phyloP scores from a whole-genome alignment of 2,329 filamentous ascomycete species.

The Metarhizium rileyi region DNA sequence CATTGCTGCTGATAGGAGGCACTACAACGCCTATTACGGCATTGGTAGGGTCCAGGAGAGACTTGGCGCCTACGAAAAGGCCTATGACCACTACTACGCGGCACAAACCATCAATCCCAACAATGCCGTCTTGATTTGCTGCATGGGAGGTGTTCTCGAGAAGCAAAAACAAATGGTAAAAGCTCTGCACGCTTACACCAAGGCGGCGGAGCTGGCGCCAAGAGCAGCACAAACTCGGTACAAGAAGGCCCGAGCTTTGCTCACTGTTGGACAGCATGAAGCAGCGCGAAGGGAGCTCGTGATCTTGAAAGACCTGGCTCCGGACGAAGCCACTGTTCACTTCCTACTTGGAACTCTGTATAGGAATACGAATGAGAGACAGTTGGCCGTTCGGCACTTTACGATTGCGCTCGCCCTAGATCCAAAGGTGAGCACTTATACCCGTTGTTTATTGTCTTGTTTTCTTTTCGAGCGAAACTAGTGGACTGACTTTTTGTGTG shows the following conservation, averaged over 20 bases:
- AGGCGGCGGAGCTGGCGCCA: constrained; percentile 74
- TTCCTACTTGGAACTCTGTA: constrained; percentile 85
- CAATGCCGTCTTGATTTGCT: constrained; percentile 85
- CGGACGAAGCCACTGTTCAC: constrained; percentile 92
- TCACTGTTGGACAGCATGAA: constrained; percentile 62
- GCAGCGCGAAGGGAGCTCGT: constrained; percentile 74
- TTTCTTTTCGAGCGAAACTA: background rate
- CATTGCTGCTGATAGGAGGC: constrained; percentile 74
- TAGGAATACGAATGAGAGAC: constrained; percentile 61
- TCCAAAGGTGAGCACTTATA: constrained; percentile 63
- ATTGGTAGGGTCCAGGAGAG: constrained; percentile 77
- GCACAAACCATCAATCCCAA: constrained; percentile 86
- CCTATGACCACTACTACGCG: constrained; percentile 82
- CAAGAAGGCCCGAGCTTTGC: constrained; percentile 81
- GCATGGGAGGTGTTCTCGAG: constrained; percentile 83
- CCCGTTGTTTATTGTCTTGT: background rate
- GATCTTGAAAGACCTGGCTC: constrained; percentile 81
- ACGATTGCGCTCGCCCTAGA: constrained; percentile 93
- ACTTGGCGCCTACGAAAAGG: constrained; percentile 82
- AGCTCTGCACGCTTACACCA: constrained; percentile 72
- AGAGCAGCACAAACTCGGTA: constrained; percentile 75
- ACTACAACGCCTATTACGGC: constrained; percentile 99
- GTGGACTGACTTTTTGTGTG: background rate
- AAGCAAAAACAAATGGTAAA: constrained; percentile 73
- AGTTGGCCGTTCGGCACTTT: constrained; percentile 81